Evolutionary conservation across 352 stramenopile species (phyloP), one percentile per base, ranked within the genome.

Genomic region (Pythium utonaiense): DNA sequence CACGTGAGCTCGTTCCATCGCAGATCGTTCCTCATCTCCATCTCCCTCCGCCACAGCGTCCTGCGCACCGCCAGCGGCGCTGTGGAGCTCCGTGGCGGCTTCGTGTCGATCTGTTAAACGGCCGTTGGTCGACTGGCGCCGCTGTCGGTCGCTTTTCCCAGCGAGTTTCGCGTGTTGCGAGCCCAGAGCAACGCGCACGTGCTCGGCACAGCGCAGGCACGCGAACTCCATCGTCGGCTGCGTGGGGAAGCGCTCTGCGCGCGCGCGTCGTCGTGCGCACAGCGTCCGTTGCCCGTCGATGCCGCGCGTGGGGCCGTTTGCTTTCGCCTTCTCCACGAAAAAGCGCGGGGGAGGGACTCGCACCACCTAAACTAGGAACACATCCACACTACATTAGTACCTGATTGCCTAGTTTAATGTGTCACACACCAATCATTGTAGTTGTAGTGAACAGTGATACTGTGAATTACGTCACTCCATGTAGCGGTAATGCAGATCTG

Each of bases 151-250:
- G 28, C 34, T 24, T 48, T 57, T 55, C 40, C 63, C 44, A 0
- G 40, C 30, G 25, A 58, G 27, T 62, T 66, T 34, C 12, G 6
- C 2, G 22, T 16, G 38, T 28, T 53, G 60, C 9, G 21, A 22
- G 41, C 52, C 65, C 9, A 73, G 52, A 21, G 57, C 24, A 24
- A 73, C 66, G 36, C 45, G 50, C 31, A 73, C 60, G 42, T 54
- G 57, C 28, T 61, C 60, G 56, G 28, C 60, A 53, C 66, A 73
- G 52, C 60, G 44, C 57, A 73, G 51, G 60, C 66, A 73, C 51
- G 57, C 66, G 22, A 73, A 73, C 2, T 66, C 56, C 55, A 69
- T 69, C 47, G 25, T 47, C 17, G 10, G 27, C 51, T 69, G 66
- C 66, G 60, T 54, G 58, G 53, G 40, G 22, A 59, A 53, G 2